Evolutionary conservation across 169 alveolate genomes (phyloP), one percentile per base, ranked within the genome.

Genomic region (Eimeria tenella): DNA sequence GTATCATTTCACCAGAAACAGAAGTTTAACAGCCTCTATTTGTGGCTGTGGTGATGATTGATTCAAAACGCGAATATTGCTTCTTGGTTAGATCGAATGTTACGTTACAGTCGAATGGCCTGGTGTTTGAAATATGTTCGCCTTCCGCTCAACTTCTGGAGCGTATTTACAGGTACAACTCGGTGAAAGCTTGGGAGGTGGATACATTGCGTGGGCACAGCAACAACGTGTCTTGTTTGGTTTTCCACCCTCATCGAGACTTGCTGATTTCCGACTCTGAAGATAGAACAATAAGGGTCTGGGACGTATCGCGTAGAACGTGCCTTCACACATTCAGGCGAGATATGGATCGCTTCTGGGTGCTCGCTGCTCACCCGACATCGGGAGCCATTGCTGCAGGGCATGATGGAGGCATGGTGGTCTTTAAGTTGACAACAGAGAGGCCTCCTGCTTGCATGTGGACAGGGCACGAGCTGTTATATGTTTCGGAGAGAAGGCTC

Each of bases 201-300:
- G 99, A 98, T 93, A 95, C 98, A 9, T 96, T 98, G 74, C 97
- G 97, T 86, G 99, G 99, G 23, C 99, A 99, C 96, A 97, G 96
- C 94, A 98, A 98, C 95, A 99, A 99, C 95, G 99, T 99, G 65
- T 97, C 99, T 13, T 97, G 98, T 77, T 98, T 97, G 53, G 94
- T 97, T 63, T 99, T 98, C 98, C 99, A 98, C 92, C 99, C 99
- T 74, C 96, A 94, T 75, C 90, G 90, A 83, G 99, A 99, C 79
- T 94, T 98, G 94, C 90, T 98, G 62, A 93, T 99, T 50, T 97
- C 99, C 52, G 96, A 98, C 95, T 97, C 99, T 65, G 99, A 98
- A 96, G 99, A 98, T 94, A 98, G 98, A 79, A 98, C 99, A 13
- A 92, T 98, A 63, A 95, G 99, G 87, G 97, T 98, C 31, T 99